Percentiles rank a stretch among this genome's conserved stretches.
Evolutionary conservation across 768 basidiomycete genomes (phyloP).

Genomic region (Boletus fagicola): DNA sequence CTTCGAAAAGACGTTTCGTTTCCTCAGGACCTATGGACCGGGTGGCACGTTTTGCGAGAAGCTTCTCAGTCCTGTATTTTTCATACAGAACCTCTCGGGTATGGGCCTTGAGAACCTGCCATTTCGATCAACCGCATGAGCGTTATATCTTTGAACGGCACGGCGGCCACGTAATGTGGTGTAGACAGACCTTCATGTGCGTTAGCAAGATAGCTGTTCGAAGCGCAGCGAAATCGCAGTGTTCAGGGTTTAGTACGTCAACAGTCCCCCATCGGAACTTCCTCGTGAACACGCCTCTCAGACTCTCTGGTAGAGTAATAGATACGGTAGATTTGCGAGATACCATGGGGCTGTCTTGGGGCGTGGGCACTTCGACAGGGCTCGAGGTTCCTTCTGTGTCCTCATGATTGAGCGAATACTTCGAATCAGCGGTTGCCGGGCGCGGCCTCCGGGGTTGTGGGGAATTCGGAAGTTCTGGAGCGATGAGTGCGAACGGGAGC

Average conservation of each 20-base stretch:
- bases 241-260: slow-evolving; percentile 80
- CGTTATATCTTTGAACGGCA: slow-evolving; percentile 9
- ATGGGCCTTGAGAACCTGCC: slow-evolving; percentile 72
- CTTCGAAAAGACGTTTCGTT: slow-evolving; percentile 69
- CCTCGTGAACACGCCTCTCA: slow-evolving; percentile 73
- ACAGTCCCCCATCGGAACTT: slow-evolving; percentile 88
- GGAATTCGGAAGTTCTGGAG: slow-evolving; percentile 57
- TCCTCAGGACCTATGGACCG: slow-evolving; percentile 74
- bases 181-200: slow-evolving; percentile 69
- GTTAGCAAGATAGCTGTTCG: slow-evolving; percentile 82
- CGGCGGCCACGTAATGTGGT: slow-evolving; percentile 20
- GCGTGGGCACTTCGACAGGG: slow-evolving; percentile 34
- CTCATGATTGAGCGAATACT: slow-evolving; percentile 14
- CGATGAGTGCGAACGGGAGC: slow-evolving; percentile 78
- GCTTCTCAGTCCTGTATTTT: slow-evolving; percentile 87
- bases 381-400: slow-evolving; percentile 18
- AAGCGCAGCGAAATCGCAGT: slow-evolving; percentile 86
- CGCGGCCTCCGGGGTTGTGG: slow-evolving; percentile 30
- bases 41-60: slow-evolving; percentile 82
- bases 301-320: slow-evolving; percentile 58
- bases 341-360: slow-evolving; percentile 38
- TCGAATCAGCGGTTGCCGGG: slow-evolving; percentile 22
- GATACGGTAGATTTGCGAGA: slow-evolving; percentile 33
- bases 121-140: slow-evolving; percentile 9
- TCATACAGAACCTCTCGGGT: slow-evolving; percentile 93